Evolutionary conservation across 768 basidiomycete species (phyloP).

Genomic region (Exidia glandulosa): DNA sequence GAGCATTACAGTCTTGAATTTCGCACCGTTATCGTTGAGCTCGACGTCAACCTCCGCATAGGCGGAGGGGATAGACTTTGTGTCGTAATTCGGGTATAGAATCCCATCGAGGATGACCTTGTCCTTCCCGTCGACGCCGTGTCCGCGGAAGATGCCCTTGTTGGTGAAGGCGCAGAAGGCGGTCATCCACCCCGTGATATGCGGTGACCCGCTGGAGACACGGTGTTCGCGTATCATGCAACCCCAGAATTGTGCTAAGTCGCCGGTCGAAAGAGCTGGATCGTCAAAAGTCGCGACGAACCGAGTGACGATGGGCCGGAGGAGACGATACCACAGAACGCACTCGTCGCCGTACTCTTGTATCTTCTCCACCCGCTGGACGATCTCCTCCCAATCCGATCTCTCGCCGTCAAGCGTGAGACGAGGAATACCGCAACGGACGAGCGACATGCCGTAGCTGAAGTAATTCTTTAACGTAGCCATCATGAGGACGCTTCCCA

Average conservation of each 20-base stretch:
- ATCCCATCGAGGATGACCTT: no score
- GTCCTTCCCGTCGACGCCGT: no score
- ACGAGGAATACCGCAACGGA: conserved; percentile 31
- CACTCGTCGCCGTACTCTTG: conserved; percentile 25
- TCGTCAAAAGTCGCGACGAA: conserved; percentile 20
- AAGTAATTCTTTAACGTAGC: conserved; percentile 27
- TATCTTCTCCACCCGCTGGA: conserved; percentile 27
- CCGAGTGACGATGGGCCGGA: conserved; percentile 26
- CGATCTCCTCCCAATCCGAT: conserved; percentile 28
- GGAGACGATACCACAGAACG: conserved; percentile 28
- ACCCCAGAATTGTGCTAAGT: conserved; percentile 12
- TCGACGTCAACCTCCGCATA: conserved; percentile 18
- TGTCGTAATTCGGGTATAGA: conserved; percentile 4
- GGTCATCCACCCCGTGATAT: conserved; percentile 7
- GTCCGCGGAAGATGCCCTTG: no score
- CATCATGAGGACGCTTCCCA: conserved; percentile 32
- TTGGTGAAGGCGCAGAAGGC: conserved; percentile 5
- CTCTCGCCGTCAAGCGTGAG: conserved; percentile 33
- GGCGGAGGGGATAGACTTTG: conserved; percentile 19
- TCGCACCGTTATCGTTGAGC: conserved; percentile 17
- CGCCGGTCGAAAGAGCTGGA: conserved; percentile 7
- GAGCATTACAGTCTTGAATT: conserved; percentile 17
- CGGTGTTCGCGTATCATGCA: conserved; percentile 1
- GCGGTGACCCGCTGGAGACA: neutral
- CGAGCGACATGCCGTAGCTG: conserved; percentile 18